Percentiles rank a stretch among this genome's conserved stretches.
phyloP scores from a whole-genome alignment of 129 eudicot species.

The Pulicaria dysenterica region DNA sequence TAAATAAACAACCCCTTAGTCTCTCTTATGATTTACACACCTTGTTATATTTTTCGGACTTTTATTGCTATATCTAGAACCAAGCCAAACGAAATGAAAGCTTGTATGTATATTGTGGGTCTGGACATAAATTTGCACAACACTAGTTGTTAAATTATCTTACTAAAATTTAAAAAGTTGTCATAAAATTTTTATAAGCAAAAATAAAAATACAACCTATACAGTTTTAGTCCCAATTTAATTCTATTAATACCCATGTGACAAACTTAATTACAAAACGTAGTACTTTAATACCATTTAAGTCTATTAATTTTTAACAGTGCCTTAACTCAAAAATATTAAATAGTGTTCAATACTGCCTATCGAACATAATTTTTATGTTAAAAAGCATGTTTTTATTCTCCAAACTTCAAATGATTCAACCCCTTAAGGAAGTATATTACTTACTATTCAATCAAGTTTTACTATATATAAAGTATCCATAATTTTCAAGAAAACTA shows the following conservation, averaged over 20 bases:
- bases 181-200: not conserved
- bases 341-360: not conserved
- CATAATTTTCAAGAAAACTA: too few species aligned
- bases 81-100: not conserved
- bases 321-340: not conserved
- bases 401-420: not conserved
- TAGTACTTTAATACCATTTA: conserved; percentile 12
- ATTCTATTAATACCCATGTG: conserved; percentile 31
- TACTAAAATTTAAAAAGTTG: not conserved
- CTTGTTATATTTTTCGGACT: too few species aligned
- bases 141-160: not conserved
- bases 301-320: conserved; percentile 6
- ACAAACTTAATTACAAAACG: conserved; percentile 3
- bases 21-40: not conserved
- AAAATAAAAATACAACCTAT: not conserved
- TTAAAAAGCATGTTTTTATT: not conserved
- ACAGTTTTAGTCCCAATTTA: conserved; percentile 16
- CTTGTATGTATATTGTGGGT: not conserved
- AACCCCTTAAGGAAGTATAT: too few species aligned
- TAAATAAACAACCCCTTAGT: too few species aligned
- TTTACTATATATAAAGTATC: too few species aligned
- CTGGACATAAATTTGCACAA: too few species aligned
- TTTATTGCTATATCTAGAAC: not conserved
- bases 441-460: too few species aligned
- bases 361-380: not conserved